Conservation (phyloP, 192 early-diverging fungal species). For the Ambispora gerdemannii region DNA sequence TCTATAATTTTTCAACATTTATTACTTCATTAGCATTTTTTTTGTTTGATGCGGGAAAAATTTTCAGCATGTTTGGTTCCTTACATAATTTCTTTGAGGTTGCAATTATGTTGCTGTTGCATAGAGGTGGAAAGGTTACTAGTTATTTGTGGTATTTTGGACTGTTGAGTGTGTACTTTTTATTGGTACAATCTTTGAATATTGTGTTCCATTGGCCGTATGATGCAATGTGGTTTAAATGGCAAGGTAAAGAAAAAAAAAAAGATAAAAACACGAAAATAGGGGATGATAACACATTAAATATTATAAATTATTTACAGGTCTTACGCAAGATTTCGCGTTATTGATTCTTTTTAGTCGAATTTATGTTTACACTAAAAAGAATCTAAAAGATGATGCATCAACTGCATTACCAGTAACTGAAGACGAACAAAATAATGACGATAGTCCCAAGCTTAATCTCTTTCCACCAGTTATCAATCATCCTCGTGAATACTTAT, state of each 20-base stretch:
- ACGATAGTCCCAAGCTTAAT: background rate
- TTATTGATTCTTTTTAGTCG: slow-evolving; percentile 29
- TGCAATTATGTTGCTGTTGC: slow-evolving; percentile 15
- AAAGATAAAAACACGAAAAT: background rate
- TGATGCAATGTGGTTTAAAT: slow-evolving; percentile 41
- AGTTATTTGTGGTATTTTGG: background rate
- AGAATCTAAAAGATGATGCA: background rate
- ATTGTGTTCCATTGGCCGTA: slow-evolving; percentile 35
- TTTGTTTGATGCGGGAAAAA: slow-evolving; percentile 27
- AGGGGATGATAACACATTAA: background rate
- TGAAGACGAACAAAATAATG: slow-evolving; percentile 24
- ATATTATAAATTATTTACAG: background rate
- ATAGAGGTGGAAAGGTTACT: slow-evolving; percentile 18
- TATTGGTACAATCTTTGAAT: slow-evolving; percentile 14
- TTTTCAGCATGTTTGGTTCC: slow-evolving; percentile 29
- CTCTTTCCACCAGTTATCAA: slow-evolving; percentile 11
- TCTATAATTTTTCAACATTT: slow-evolving; percentile 21
- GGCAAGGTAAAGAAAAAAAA: slow-evolving; percentile 27
- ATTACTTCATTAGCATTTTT: slow-evolving; percentile 12
- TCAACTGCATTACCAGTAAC: slow-evolving; percentile 1
- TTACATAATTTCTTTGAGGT: slow-evolving; percentile 35
- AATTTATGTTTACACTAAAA: slow-evolving; percentile 31
- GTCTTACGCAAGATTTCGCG: slow-evolving; percentile 26
- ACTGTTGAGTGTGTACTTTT: slow-evolving; percentile 11
- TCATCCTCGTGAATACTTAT: slow-evolving; percentile 4